A percentile compares a stretch with the other conserved stretches of the same genome.
Conservation (phyloP, 2,329 filamentous ascomycete genomes). For the Monilinia polystroma region DNA sequence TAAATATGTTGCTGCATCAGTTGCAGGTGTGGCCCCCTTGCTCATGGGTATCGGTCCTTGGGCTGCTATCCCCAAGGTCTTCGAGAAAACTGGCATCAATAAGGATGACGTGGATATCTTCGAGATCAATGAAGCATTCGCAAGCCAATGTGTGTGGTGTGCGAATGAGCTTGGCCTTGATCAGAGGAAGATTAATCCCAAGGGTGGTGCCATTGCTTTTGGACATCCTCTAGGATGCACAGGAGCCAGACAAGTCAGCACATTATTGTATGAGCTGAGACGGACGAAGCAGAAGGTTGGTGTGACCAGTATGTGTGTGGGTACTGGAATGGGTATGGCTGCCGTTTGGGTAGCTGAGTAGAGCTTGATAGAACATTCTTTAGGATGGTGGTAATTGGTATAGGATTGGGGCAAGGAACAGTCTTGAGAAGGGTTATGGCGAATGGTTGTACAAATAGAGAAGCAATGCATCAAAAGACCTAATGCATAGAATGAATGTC, state of each 20-base stretch:
- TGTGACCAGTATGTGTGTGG: slow-evolving; percentile 93
- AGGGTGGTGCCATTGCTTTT: slow-evolving; percentile 94
- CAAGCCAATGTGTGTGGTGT: slow-evolving; percentile 91
- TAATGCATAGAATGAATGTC: not conserved
- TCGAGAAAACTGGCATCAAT: slow-evolving; percentile 80
- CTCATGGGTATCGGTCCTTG: slow-evolving; percentile 96
- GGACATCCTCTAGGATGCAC: slow-evolving; percentile 95
- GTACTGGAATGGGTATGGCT: slow-evolving; percentile 97
- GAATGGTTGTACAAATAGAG: not conserved
- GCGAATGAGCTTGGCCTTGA: slow-evolving; percentile 83
- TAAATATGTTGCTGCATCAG: slow-evolving; percentile 82
- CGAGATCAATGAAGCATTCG: slow-evolving; percentile 99
- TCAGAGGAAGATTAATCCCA: slow-evolving; percentile 88
- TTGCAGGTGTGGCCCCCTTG: slow-evolving; percentile 86
- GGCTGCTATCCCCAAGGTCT: slow-evolving; percentile 90
- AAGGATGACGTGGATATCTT: slow-evolving; percentile 94
- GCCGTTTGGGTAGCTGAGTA: slow-evolving; percentile 95
- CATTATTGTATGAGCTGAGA: slow-evolving; percentile 84
- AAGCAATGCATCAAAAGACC: not conserved
- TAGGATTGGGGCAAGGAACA: not conserved
- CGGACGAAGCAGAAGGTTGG: slow-evolving; percentile 82
- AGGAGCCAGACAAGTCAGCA: slow-evolving; percentile 89
- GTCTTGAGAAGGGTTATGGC: not conserved
- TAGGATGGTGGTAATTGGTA: not conserved
- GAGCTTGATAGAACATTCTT: not conserved